phyloP scores from a whole-genome alignment of 83 land plant genomes.

The Larix sibirica region DNA sequence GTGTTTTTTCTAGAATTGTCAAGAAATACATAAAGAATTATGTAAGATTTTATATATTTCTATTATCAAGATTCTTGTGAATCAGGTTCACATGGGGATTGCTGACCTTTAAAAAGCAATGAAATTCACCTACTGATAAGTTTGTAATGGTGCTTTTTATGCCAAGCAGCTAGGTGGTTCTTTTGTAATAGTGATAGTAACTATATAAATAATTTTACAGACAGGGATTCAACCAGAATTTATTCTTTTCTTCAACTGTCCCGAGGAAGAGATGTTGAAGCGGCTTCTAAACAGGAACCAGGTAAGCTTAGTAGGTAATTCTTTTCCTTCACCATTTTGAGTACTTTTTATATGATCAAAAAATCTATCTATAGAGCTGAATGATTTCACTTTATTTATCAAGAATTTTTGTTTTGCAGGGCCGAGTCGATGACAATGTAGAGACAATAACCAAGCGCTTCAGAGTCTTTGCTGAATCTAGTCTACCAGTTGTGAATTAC shows the following conservation, averaged over 20 bases:
- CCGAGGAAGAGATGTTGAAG: slow-evolving; percentile 82
- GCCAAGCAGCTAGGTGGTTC: not conserved
- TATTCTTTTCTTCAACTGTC: slow-evolving; percentile 75
- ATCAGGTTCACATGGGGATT: not conserved
- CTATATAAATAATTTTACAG: slow-evolving; percentile 38
- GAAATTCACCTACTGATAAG: not conserved
- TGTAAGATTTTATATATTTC: no score
- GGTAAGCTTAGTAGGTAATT: slow-evolving; percentile 27
- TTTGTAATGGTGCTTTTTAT: not conserved
- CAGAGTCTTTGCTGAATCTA: slow-evolving; percentile 78
- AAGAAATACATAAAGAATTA: no score
- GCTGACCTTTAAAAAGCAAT: not conserved
- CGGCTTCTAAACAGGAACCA: slow-evolving; percentile 68
- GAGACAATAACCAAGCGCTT: slow-evolving; percentile 93
- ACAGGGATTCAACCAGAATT: slow-evolving; percentile 73
- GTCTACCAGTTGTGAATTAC: slow-evolving; percentile 78
- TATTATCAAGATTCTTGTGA: not conserved
- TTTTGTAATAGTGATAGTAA: slow-evolving; percentile 1
- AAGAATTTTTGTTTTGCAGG: slow-evolving; percentile 35
- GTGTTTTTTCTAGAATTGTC: not conserved
- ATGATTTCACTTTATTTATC: not conserved
- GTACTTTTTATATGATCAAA: not conserved
- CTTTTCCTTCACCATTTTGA: not conserved
- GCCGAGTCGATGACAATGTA: slow-evolving; percentile 93
- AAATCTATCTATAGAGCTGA: not conserved